Conservation (phyloP, 1,139 yeast genomes). For the Magnusiomyces suaveolens region DNA sequence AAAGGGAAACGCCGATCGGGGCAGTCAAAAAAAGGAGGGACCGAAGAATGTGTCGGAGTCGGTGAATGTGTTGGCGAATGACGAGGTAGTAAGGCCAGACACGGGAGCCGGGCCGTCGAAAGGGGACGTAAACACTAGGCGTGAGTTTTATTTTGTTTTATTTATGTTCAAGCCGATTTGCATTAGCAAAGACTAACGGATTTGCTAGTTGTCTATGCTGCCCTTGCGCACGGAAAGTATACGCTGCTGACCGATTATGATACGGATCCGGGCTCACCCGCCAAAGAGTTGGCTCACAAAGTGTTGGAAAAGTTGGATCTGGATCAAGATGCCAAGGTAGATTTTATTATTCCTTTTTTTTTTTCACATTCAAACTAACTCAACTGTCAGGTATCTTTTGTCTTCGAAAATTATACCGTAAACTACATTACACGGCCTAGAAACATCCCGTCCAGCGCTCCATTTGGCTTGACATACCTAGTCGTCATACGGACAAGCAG, state of each 20-base stretch:
- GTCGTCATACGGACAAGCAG: constrained; percentile 21
- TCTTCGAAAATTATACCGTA: constrained; percentile 29
- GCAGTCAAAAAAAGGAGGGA: not conserved
- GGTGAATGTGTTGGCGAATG: no score
- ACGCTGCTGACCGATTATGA: constrained; percentile 18
- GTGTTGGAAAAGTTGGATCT: constrained; percentile 24
- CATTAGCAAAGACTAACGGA: not conserved
- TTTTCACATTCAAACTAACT: no score
- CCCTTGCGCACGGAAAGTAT: constrained; percentile 25
- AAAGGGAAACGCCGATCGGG: not conserved
- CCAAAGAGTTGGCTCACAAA: constrained; percentile 23
- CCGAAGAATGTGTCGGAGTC: not conserved
- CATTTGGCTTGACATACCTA: constrained; percentile 28
- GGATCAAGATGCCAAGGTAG: constrained; percentile 24
- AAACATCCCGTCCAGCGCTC: constrained; percentile 18
- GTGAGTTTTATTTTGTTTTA: not conserved
- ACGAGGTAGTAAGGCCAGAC: no score
- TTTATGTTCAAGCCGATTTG: not conserved
- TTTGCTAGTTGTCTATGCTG: constrained; percentile 25
- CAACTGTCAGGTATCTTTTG: constrained; percentile 21
- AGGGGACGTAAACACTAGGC: not conserved
- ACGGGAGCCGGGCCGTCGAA: no score
- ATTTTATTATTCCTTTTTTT: not conserved
- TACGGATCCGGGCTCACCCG: constrained; percentile 17
- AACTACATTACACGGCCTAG: constrained; percentile 30